A percentile compares a stretch with the other conserved stretches of the same genome.
These are phyloP conservation scores for Pyrenula aspistea DNA, from an alignment of 495 filamentous ascomycete genomes.

Conservation along the genomic window DNA sequence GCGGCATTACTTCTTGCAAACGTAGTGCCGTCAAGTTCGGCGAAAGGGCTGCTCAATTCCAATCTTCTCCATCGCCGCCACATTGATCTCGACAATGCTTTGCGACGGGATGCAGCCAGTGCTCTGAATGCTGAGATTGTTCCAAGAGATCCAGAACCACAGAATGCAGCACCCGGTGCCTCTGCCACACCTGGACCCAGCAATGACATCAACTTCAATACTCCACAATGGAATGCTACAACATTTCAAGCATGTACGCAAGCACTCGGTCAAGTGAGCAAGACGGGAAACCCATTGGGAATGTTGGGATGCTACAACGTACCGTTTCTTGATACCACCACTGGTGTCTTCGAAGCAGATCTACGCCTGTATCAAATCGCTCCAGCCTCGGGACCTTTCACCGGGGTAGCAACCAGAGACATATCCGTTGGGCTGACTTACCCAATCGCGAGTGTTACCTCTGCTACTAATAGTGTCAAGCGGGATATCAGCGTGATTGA, in stretches of 20 bases:
- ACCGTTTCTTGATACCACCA: constrained; percentile 43
- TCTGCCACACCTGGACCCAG: background rate
- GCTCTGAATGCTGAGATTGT: background rate
- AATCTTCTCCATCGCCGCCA: constrained; percentile 2
- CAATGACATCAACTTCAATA: background rate
- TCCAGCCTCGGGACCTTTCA: constrained; percentile 42
- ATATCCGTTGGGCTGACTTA: constrained; percentile 49
- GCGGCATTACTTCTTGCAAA: background rate
- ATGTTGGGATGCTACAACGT: constrained; percentile 74
- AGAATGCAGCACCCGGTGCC: background rate
- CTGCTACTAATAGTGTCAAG: background rate
- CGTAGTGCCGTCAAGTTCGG: background rate
- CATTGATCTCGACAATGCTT: background rate
- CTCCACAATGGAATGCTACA: constrained; percentile 22
- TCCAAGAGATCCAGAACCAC: background rate
- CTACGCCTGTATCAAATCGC: constrained; percentile 54
- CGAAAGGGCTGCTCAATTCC: background rate
- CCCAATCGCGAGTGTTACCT: constrained; percentile 40
- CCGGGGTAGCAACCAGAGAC: constrained; percentile 36
- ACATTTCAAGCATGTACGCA: constrained; percentile 38
- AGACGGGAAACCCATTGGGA: constrained; percentile 50
- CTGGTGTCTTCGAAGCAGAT: constrained; percentile 60
- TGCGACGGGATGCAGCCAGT: background rate
- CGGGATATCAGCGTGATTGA: background rate
- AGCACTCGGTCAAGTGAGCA: constrained; percentile 29